Evolutionary conservation across 192 early-diverging fungal species (phyloP).

Genomic region (Coemansia sp.): DNA sequence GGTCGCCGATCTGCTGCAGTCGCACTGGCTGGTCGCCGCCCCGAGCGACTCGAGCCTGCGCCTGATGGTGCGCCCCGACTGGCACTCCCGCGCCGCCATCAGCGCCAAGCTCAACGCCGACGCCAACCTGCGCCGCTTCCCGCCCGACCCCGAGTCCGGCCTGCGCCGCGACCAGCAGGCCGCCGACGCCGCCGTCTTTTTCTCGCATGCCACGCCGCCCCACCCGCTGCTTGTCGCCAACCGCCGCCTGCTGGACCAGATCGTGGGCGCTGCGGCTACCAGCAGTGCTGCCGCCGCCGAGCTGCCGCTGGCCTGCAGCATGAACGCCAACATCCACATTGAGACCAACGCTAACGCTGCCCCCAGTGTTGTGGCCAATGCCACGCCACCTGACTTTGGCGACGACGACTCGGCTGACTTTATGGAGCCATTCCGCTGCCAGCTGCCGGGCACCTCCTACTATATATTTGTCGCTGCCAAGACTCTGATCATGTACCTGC

Average conservation of each 20-base stretch:
- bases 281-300: slow-evolving; percentile 31
- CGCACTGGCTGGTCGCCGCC: slow-evolving; percentile 52
- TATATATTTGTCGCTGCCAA: slow-evolving; percentile 55
- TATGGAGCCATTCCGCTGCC: slow-evolving; percentile 52
- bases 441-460: slow-evolving; percentile 48
- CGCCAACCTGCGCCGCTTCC: slow-evolving; percentile 42
- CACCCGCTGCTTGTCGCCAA: slow-evolving; percentile 52
- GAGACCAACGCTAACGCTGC: slow-evolving; percentile 55
- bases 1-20: slow-evolving; percentile 51
- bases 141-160: slow-evolving; percentile 12
- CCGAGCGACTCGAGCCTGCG: slow-evolving; percentile 31
- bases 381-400: slow-evolving; percentile 1
- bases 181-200: slow-evolving; percentile 27
- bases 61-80: slow-evolving; percentile 47
- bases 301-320: slow-evolving; percentile 52
- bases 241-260: slow-evolving; percentile 35
- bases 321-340: slow-evolving; percentile 58
- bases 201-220: slow-evolving; percentile 52
- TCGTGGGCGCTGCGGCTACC: slow-evolving; percentile 19
- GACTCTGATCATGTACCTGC: slow-evolving; percentile 58
- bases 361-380: neutral
- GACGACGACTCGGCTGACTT: neutral
- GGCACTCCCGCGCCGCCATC: slow-evolving; percentile 48
- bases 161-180: slow-evolving; percentile 14
- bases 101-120: slow-evolving; percentile 54